A percentile compares a stretch with the other conserved stretches of the same genome.
These are phyloP conservation scores for Cyberlindnera xishuangbannaensis DNA, from an alignment of 805 yeast genomes.

Conservation along the genomic window DNA sequence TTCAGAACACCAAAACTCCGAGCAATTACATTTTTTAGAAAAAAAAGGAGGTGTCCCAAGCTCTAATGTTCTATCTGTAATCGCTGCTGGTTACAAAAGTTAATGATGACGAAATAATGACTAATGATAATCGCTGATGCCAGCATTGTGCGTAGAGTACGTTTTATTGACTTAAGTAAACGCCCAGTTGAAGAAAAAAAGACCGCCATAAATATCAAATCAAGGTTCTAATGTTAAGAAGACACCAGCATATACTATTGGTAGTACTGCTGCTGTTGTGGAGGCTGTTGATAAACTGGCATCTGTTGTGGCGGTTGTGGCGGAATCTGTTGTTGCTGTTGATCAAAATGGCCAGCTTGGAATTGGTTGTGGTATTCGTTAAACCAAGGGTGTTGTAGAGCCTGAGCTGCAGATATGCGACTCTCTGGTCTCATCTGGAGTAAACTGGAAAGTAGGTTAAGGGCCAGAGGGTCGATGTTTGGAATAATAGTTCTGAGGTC, in stretches of 20 bases:
- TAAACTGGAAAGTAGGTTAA: constrained; percentile 70
- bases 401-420: constrained; percentile 90
- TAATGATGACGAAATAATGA: no score
- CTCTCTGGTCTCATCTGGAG: constrained; percentile 91
- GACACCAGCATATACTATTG: no score
- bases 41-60: constrained; percentile 22
- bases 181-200: no score
- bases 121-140: neutral
- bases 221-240: no score
- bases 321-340: constrained; percentile 11
- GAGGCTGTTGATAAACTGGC: constrained; percentile 5
- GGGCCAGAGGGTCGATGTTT: constrained; percentile 73
- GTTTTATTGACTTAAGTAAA: no score
- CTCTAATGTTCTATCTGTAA: neutral
- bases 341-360: constrained; percentile 7
- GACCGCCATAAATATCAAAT: no score
- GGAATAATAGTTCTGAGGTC: constrained; percentile 77
- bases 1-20: constrained; percentile 2
- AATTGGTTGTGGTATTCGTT: constrained; percentile 50
- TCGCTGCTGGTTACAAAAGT: constrained; percentile 1
- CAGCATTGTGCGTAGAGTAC: neutral
- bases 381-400: constrained; percentile 89
- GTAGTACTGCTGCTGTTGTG: constrained; percentile 14
- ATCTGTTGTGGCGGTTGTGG: constrained; percentile 4
- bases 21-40: constrained; percentile 12